Evolutionary conservation across 768 basidiomycete species (phyloP).

Genomic region (Daedalea quercina): DNA sequence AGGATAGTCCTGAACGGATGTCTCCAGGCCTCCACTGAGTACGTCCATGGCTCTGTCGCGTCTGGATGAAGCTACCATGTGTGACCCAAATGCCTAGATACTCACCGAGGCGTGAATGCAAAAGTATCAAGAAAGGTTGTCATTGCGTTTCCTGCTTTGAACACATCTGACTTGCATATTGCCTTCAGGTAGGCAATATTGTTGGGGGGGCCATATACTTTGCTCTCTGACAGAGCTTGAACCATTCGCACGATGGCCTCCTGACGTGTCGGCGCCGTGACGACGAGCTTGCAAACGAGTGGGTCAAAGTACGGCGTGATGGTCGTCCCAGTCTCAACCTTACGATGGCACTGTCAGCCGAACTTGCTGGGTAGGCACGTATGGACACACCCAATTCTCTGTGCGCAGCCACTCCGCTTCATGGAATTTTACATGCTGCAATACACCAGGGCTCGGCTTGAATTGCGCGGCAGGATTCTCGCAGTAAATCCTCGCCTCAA

Average conservation of each 20-base stretch:
- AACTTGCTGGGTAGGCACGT: not conserved
- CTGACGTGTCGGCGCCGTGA: constrained; percentile 37
- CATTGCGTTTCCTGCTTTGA: constrained; percentile 36
- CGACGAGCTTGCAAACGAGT: constrained; percentile 54
- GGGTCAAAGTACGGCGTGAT: constrained; percentile 53
- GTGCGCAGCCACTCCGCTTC: constrained; percentile 46
- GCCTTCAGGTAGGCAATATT: constrained; percentile 46
- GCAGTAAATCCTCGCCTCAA: constrained; percentile 55
- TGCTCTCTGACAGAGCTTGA: constrained; percentile 29
- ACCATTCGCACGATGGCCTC: constrained; percentile 39
- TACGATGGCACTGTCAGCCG: not conserved
- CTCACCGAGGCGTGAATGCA: constrained; percentile 25
- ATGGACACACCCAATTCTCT: constrained; percentile 45
- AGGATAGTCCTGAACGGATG: constrained; percentile 52
- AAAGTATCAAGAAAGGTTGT: constrained; percentile 45
- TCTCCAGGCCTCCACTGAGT: constrained; percentile 46
- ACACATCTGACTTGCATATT: constrained; percentile 34
- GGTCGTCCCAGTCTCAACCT: constrained; percentile 34
- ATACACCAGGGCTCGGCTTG: constrained; percentile 50
- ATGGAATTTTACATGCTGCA: constrained; percentile 46
- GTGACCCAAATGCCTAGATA: not conserved
- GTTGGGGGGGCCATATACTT: constrained; percentile 53
- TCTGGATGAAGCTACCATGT: not conserved
- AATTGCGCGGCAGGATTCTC: constrained; percentile 57
- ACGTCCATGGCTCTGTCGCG: constrained; percentile 42